A percentile compares a stretch with the other conserved stretches of the same genome.
Evolutionary conservation across 495 filamentous ascomycete genomes (phyloP).

Genomic region (Mycothermus thermophilus): DNA sequence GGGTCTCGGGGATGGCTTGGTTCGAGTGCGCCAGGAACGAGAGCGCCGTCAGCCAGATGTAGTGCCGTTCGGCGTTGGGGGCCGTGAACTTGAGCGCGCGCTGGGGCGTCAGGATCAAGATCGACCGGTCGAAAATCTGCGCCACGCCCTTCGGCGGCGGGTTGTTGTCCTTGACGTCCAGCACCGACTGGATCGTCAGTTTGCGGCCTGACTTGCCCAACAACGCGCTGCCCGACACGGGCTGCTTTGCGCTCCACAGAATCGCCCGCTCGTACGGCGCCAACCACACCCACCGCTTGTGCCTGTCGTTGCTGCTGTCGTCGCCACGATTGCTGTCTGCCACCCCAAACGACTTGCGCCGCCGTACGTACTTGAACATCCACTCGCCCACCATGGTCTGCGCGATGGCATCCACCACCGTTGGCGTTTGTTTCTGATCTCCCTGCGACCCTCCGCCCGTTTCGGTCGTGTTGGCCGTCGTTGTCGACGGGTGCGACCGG

Average conservation of each 20-base stretch:
- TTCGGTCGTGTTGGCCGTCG: constrained; percentile 39
- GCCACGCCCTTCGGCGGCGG: constrained; percentile 60
- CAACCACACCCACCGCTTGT: constrained; percentile 98
- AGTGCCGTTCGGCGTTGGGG: constrained; percentile 68
- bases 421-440: constrained; percentile 52
- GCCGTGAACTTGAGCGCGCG: constrained; percentile 94
- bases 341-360: constrained; percentile 83
- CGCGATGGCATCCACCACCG: constrained; percentile 93
- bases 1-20: constrained; percentile 54
- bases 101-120: constrained; percentile 85
- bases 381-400: constrained; percentile 98
- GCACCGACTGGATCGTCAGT: constrained; percentile 86
- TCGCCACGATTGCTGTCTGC: constrained; percentile 45
- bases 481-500: constrained; percentile 38
- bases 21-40: constrained; percentile 85
- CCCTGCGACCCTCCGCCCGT: constrained; percentile 39
- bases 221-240: constrained; percentile 70
- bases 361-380: constrained; percentile 98
- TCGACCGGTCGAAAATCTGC: constrained; percentile 75
- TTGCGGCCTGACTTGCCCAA: constrained; percentile 94
- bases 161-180: constrained; percentile 93
- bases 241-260: constrained; percentile 98
- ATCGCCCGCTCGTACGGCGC: constrained; percentile 91
- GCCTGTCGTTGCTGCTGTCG: constrained; percentile 53
- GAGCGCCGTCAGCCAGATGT: constrained; percentile 85